Evolutionary conservation across 805 yeast species (phyloP).

Genomic region (Starmerella bombicola): DNA sequence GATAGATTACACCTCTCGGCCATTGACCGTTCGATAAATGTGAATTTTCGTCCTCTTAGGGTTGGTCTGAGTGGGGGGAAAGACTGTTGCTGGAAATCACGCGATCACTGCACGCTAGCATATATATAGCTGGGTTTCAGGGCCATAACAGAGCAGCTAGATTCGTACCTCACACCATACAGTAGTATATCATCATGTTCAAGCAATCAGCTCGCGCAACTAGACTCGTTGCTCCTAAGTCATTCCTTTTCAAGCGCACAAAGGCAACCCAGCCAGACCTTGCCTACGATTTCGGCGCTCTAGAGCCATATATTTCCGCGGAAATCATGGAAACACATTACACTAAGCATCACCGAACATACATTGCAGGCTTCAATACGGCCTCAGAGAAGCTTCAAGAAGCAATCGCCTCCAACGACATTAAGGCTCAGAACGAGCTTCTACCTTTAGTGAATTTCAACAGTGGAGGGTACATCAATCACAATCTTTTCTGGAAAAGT

Average conservation of each 20-base stretch:
- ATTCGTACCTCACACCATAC: not conserved
- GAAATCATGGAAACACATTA: conserved; percentile 76
- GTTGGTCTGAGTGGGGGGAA: too few relatives aligned
- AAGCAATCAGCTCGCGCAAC: conserved; percentile 8
- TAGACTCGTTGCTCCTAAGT: conserved; percentile 5
- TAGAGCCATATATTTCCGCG: conserved; percentile 78
- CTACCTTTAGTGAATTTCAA: conserved; percentile 76
- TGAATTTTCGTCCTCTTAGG: too few relatives aligned
- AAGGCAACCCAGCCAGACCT: conserved; percentile 61
- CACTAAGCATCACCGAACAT: conserved; percentile 85
- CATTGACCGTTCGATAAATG: too few relatives aligned
- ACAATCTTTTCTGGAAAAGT: conserved; percentile 76
- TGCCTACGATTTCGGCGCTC: conserved; percentile 70
- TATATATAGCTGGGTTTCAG: too few relatives aligned
- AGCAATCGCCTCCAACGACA: conserved; percentile 48
- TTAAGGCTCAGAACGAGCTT: conserved; percentile 43
- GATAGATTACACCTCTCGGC: too few relatives aligned
- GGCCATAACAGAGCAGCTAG: too few relatives aligned
- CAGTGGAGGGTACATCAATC: conserved; percentile 87
- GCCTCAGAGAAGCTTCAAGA: conserved; percentile 62
- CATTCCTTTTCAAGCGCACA: conserved; percentile 12
- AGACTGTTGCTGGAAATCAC: not conserved
- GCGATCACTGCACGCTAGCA: not conserved
- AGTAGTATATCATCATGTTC: conserved; percentile 8
- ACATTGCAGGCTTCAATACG: conserved; percentile 71